A percentile compares a stretch with the other conserved stretches of the same genome.
These are phyloP conservation scores for Mucuna pruriens DNA, from an alignment of 306 rosid species.

Conservation along the genomic window DNA sequence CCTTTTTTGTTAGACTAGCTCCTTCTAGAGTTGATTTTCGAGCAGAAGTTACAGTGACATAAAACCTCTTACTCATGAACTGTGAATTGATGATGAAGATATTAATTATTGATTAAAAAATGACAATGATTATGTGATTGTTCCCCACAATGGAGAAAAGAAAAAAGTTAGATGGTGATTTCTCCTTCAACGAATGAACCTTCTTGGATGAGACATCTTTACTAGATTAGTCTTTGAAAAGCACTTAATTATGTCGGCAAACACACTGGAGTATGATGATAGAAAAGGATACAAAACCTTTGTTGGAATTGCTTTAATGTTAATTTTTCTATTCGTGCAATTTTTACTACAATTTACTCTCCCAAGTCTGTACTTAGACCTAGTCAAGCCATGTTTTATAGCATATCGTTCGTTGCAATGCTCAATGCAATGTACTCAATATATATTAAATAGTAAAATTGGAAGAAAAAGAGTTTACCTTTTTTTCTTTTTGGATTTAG, in stretches of 20 bases:
- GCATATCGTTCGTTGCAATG: neutral
- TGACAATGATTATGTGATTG: conserved; percentile 18
- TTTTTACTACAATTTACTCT: neutral
- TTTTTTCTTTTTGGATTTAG: no score
- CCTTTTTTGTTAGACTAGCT: conserved; percentile 30
- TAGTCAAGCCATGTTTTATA: neutral
- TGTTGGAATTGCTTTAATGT: neutral
- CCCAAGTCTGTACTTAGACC: neutral
- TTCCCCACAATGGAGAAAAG: conserved; percentile 1
- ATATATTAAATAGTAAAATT: neutral
- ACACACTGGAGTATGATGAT: neutral
- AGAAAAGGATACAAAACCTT: neutral
- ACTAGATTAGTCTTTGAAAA: conserved; percentile 10
- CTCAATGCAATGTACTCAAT: neutral
- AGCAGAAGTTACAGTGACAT: conserved; percentile 7
- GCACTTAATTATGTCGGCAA: conserved; percentile 21
- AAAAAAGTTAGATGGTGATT: conserved; percentile 23
- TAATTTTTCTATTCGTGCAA: neutral
- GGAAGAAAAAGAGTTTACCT: no score
- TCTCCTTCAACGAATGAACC: neutral
- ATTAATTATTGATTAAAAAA: conserved; percentile 2
- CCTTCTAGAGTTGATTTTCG: conserved; percentile 46
- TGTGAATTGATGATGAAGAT: conserved; percentile 19
- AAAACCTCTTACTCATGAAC: conserved; percentile 8
- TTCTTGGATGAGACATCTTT: conserved; percentile 9